phyloP scores from a whole-genome alignment of 371 early-diverging fungal genomes.

The Conidiobolus incongruus region DNA sequence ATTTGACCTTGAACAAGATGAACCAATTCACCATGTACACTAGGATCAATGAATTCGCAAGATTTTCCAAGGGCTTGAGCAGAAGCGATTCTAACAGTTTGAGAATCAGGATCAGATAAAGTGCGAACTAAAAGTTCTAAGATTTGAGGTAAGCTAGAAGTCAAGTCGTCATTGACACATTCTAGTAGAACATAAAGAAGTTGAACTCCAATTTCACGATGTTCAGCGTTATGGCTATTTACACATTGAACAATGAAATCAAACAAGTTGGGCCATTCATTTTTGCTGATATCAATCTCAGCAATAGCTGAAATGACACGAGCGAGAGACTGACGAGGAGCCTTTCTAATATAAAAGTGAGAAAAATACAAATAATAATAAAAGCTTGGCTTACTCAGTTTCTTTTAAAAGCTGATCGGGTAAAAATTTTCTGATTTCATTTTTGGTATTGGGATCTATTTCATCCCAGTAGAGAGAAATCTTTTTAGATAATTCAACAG shows the following conservation, averaged over 20 bases:
- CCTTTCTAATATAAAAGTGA: slow-evolving; percentile 19
- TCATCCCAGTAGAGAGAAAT: slow-evolving; percentile 45
- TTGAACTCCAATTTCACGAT: slow-evolving; percentile 69
- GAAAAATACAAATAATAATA: background rate
- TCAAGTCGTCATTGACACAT: slow-evolving; percentile 44
- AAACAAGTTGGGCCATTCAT: slow-evolving; percentile 56
- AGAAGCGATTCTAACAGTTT: slow-evolving; percentile 50
- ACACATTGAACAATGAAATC: slow-evolving; percentile 55
- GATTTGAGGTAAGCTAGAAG: slow-evolving; percentile 33
- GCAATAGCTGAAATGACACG: slow-evolving; percentile 76
- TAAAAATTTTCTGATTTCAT: slow-evolving; percentile 29
- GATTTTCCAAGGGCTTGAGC: slow-evolving; percentile 58
- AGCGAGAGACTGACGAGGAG: slow-evolving; percentile 54
- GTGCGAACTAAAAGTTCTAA: slow-evolving; percentile 43
- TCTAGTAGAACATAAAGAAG: slow-evolving; percentile 66
- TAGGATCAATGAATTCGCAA: slow-evolving; percentile 57
- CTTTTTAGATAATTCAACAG: slow-evolving; percentile 72
- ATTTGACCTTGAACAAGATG: slow-evolving; percentile 37
- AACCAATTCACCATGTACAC: slow-evolving; percentile 38
- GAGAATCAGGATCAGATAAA: slow-evolving; percentile 66
- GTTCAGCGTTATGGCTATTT: slow-evolving; percentile 31
- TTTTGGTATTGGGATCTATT: slow-evolving; percentile 24
- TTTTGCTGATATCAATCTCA: slow-evolving; percentile 46
- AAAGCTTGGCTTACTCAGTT: slow-evolving; percentile 23
- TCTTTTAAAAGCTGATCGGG: slow-evolving; percentile 45